These are phyloP conservation scores for Coprinellus micaceus DNA, from an alignment of 768 basidiomycete species.

Conservation along the genomic window DNA sequence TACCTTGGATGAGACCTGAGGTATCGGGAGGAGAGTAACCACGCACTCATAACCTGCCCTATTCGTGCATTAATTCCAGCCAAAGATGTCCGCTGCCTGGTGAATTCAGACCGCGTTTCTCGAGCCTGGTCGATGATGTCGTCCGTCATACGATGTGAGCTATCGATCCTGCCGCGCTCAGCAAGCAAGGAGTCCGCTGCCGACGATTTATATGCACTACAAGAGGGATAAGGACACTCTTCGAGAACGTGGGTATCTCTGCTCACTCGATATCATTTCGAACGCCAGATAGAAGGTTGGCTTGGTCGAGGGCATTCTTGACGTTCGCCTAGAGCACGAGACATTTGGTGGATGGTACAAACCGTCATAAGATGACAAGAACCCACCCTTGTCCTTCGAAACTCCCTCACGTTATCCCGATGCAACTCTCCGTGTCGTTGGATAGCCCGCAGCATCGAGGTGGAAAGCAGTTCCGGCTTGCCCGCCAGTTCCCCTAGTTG, in stretches of 20 bases:
- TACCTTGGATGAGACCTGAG: conserved; percentile 1
- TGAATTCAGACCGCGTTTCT: conserved; percentile 92
- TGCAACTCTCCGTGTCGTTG: conserved; percentile 89
- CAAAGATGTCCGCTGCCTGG: conserved; percentile 72
- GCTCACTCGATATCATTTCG: conserved; percentile 90
- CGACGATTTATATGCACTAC: conserved; percentile 87
- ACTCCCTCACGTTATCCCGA: conserved; percentile 82
- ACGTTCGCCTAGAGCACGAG: conserved; percentile 74
- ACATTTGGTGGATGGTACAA: no score
- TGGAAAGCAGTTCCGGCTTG: conserved; percentile 67
- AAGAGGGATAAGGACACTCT: background rate
- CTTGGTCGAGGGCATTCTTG: conserved; percentile 78
- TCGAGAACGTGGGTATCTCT: conserved; percentile 20
- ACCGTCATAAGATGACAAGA: no score
- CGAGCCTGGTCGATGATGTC: conserved; percentile 95
- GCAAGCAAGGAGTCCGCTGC: conserved; percentile 82
- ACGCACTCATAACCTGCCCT: conserved; percentile 75
- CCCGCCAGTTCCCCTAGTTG: conserved; percentile 66
- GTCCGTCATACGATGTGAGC: conserved; percentile 92
- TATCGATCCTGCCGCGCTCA: conserved; percentile 88
- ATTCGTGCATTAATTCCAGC: conserved; percentile 82
- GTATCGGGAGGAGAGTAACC: background rate
- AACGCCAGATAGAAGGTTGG: conserved; percentile 84
- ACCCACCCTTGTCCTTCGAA: conserved; percentile 77
- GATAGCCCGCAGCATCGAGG: conserved; percentile 83